Base-by-base conservation (phyloP, 495 filamentous ascomycete species). In the Neurospora sp. region DNA sequence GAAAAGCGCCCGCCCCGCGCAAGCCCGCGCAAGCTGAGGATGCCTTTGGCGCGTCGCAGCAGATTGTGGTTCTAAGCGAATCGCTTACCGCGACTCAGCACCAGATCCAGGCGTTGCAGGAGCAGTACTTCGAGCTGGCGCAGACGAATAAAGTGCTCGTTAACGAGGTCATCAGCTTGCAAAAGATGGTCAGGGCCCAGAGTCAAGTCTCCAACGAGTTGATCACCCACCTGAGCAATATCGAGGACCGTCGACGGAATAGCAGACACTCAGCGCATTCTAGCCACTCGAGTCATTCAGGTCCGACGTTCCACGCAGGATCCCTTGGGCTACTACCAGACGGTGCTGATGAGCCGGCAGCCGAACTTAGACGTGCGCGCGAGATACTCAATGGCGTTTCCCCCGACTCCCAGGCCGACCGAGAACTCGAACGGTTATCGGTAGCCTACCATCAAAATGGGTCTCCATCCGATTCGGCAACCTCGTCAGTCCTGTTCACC, bases 1-100 rank as follows among this genome's bases (percentile, higher is more conserved):
- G 96, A 71, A 99, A 99, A 82, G 96, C 96, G 6, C 96, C 96
- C 3, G 94, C 94, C 2, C 92, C 95, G 16, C 87, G 96, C 73
- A 98, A 98, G 78, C 82, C 90, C 45, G 83, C 89, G 71, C 77
- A 81, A 71, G 77, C 78, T 39, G 93, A 96, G 7, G 96, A 98
- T 44, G 85, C 91, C 3, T 90, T 90, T 42, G 92, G 93, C 1
- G 81, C 84, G 69, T 81, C 81, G 39, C 93, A 96, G 80, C 96
- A 98, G 80, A 93, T 98, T 75, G 91, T 97, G 71, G 85, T 96
- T 38, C 86, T 99, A 70, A 94, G 94, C 84, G 90, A 90, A 75
- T 93, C 97, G 74, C 86, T 98, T 72, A 86, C 93, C 68, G 95
- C 94, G 22, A 96, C 96, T 20, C 93, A 96, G 77, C 93, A 97